phyloP scores from a whole-genome alignment of 345 rosid genomes.

The Iberis pinnata region DNA sequence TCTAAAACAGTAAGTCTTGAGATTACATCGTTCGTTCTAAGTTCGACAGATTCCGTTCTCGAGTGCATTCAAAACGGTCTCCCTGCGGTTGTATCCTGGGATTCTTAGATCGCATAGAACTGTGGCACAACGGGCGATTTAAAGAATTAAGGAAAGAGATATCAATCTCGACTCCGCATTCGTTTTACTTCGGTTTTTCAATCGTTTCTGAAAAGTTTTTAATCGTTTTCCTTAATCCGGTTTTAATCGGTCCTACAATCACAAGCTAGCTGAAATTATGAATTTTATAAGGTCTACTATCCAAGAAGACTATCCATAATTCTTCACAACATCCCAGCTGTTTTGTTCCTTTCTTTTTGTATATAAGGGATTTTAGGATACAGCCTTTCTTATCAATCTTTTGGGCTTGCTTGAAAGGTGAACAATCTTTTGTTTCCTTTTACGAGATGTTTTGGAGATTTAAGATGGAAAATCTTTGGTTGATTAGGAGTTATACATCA shows the following conservation, averaged over 20 bases:
- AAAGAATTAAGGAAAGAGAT: too few relatives aligned
- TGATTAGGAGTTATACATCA: constrained; percentile 70
- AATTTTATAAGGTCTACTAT: constrained; percentile 62
- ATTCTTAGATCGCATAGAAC: too few relatives aligned
- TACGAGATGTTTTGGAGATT: constrained; percentile 6
- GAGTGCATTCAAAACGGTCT: too few relatives aligned
- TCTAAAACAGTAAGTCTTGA: background rate
- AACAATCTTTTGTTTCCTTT: constrained; percentile 6
- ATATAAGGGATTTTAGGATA: constrained; percentile 38
- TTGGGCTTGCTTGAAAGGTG: constrained; percentile 72
- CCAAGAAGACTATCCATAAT: constrained; percentile 60
- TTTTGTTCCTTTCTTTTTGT: constrained; percentile 54
- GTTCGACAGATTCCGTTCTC: too few relatives aligned
- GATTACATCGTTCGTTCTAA: too few relatives aligned
- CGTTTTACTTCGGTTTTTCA: too few relatives aligned
- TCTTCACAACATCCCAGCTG: constrained; percentile 66
- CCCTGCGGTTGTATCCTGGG: too few relatives aligned
- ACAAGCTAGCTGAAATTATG: constrained; percentile 7
- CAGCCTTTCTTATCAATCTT: constrained; percentile 43
- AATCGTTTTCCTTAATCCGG: too few relatives aligned
- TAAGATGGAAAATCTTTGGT: constrained; percentile 8
- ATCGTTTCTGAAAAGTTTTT: too few relatives aligned
- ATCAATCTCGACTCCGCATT: too few relatives aligned
- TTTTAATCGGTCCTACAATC: too few relatives aligned
- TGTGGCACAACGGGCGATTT: too few relatives aligned